Percentiles rank a stretch among this genome's conserved stretches.
phyloP scores from a whole-genome alignment of 306 rosid species.

The Sechiopsis laciniata region DNA sequence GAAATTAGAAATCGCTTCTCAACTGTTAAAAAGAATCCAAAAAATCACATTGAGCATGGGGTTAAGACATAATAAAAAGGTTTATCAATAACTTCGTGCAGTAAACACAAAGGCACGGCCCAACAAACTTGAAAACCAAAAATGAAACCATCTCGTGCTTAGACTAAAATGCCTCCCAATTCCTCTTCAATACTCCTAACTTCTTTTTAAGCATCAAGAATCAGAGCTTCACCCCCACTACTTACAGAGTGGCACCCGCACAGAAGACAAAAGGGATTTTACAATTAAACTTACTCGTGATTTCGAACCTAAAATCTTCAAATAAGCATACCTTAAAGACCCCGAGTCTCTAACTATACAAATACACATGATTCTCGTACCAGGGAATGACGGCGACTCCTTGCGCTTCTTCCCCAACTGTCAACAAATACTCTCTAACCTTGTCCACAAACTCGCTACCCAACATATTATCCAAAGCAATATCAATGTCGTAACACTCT shows the following conservation, averaged over 20 bases:
- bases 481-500: constrained; percentile 85
- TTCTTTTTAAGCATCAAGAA: too few relatives aligned
- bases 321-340: too few relatives aligned
- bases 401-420: constrained; percentile 73
- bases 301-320: too few relatives aligned
- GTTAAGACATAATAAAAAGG: too few relatives aligned
- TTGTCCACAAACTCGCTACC: constrained; percentile 77
- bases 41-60: neutral
- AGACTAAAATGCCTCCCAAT: neutral
- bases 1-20: constrained; percentile 1
- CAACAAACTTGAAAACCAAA: neutral
- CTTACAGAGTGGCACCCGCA: too few relatives aligned
- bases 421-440: constrained; percentile 60
- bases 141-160: neutral
- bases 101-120: neutral
- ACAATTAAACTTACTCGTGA: too few relatives aligned
- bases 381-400: constrained; percentile 78
- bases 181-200: neutral
- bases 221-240: too few relatives aligned
- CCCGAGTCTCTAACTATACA: too few relatives aligned
- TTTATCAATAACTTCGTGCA: too few relatives aligned
- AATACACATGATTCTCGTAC: constrained; percentile 27
- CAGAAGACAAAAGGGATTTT: too few relatives aligned
- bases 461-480: constrained; percentile 82
- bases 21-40: constrained; percentile 4